Percentiles rank a stretch among this genome's conserved stretches.
These are phyloP conservation scores for Durotheca rogersii DNA, from an alignment of 495 filamentous ascomycete genomes.

Conservation along the genomic window DNA sequence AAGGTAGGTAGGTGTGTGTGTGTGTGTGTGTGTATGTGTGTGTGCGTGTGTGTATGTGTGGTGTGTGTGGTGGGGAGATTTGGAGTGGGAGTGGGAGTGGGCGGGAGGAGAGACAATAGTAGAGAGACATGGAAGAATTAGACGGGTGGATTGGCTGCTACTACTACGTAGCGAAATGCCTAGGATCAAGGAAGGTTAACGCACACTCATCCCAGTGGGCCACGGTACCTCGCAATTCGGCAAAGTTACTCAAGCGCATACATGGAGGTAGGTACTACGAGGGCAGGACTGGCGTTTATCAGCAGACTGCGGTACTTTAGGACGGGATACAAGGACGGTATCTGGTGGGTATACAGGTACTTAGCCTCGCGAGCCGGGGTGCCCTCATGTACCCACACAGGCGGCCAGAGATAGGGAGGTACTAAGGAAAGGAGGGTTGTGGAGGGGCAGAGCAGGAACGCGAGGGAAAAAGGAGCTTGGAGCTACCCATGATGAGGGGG, in stretches of 20 bases:
- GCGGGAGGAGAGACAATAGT: constrained; percentile 6
- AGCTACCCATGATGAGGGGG: background rate
- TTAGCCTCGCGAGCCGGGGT: too few species aligned
- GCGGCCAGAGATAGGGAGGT: background rate
- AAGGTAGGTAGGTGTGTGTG: constrained; percentile 4
- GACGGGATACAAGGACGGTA: too few species aligned
- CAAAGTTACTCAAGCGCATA: too few species aligned
- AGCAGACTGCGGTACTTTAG: too few species aligned
- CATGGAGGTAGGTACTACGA: background rate
- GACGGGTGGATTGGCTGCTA: constrained; percentile 32
- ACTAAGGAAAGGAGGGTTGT: background rate
- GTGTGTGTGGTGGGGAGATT: constrained; percentile 28
- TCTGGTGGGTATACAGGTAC: constrained; percentile 5
- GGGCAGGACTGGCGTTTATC: background rate
- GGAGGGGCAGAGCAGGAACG: background rate
- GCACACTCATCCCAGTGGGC: constrained; percentile 26
- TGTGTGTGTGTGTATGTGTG: constrained; percentile 2
- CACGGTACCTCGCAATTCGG: too few species aligned
- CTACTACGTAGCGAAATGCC: too few species aligned
- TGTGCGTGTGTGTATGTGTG: constrained; percentile 2
- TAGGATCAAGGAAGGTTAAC: constrained; percentile 24
- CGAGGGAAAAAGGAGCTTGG: background rate
- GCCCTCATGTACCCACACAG: too few species aligned
- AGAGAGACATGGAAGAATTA: constrained; percentile 12
- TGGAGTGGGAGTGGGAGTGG: constrained; percentile 14